Percentiles rank a stretch among this genome's conserved stretches.
These are phyloP conservation scores for Ophiostoma triangulosporum DNA, from an alignment of 2,329 filamentous ascomycete genomes.

Conservation along the genomic window DNA sequence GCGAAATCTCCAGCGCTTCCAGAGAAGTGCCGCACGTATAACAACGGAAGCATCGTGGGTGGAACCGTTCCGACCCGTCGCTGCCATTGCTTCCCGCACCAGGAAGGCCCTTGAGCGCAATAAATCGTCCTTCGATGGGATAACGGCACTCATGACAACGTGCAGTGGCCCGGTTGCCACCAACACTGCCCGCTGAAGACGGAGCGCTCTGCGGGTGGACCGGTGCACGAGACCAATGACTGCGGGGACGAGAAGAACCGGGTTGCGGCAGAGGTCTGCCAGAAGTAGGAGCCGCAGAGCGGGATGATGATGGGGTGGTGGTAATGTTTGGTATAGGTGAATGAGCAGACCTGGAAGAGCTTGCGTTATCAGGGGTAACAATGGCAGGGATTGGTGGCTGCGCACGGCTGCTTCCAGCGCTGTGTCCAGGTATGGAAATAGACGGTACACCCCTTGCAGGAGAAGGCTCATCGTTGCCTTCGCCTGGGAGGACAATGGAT, in stretches of 20 bases:
- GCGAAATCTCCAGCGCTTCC: conserved; percentile 92
- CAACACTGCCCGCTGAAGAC: conserved; percentile 9
- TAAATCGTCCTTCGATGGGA: conserved; percentile 80
- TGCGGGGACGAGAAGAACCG: conserved; percentile 25
- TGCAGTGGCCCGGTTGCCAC: conserved; percentile 43
- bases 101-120: conserved; percentile 58
- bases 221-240: conserved; percentile 47
- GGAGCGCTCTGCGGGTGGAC: conserved; percentile 15
- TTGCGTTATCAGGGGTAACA: conserved; percentile 10
- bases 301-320: background rate
- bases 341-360: background rate
- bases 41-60: conserved; percentile 87
- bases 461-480: conserved; percentile 12
- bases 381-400: conserved; percentile 27
- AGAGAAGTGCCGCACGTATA: conserved; percentile 75
- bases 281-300: conserved; percentile 18
- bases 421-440: conserved; percentile 3
- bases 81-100: conserved; percentile 2
- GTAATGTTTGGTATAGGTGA: background rate
- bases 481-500: conserved; percentile 26
- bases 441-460: background rate
- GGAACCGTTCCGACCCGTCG: conserved; percentile 51
- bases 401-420: conserved; percentile 4
- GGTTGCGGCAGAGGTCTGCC: conserved; percentile 34
- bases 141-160: conserved; percentile 73